A percentile compares a stretch with the other conserved stretches of the same genome.
Evolutionary conservation across 2,329 filamentous ascomycete genomes (phyloP).

Genomic region (Penicillium sp.): DNA sequence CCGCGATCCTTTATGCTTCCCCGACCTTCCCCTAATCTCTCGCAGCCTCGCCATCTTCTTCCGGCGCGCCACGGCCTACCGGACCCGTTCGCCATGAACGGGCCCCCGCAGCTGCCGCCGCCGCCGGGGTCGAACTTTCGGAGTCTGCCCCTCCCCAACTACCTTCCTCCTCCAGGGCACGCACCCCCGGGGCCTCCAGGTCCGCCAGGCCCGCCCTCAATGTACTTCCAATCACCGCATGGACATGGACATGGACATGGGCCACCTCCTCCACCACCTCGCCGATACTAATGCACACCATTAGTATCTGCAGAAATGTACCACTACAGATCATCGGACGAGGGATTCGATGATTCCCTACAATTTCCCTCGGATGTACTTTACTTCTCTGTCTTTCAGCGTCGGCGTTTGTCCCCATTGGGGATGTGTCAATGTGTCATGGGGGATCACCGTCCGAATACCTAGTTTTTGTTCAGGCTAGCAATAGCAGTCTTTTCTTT

Average conservation of each 20-base stretch:
- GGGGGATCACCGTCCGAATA: not conserved
- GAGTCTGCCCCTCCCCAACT: constrained; percentile 29
- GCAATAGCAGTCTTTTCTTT: not conserved
- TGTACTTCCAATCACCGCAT: constrained; percentile 16
- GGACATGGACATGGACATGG: constrained; percentile 4
- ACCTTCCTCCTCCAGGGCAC: constrained; percentile 19
- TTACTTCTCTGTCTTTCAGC: constrained; percentile 12
- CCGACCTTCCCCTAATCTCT: constrained; percentile 25
- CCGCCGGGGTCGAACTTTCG: constrained; percentile 39
- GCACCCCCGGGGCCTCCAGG: constrained; percentile 7
- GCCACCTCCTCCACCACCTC: constrained; percentile 9
- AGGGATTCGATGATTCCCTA: not conserved
- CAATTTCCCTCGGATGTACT: constrained; percentile 2
- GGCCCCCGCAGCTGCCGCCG: constrained; percentile 39
- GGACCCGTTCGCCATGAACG: constrained; percentile 36
- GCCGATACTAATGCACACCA: constrained; percentile 8
- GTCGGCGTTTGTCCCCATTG: constrained; percentile 7
- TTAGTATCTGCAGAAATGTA: not conserved
- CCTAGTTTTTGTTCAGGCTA: not conserved
- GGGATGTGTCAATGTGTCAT: not conserved
- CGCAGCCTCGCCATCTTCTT: constrained; percentile 36
- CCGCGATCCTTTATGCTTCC: constrained; percentile 28
- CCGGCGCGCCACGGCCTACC: constrained; percentile 37
- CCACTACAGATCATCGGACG: not conserved
- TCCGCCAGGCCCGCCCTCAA: constrained; percentile 5